These are phyloP conservation scores for Ceratocystis cacaofunesta DNA, from an alignment of 2,329 filamentous ascomycete species.

Conservation along the genomic window DNA sequence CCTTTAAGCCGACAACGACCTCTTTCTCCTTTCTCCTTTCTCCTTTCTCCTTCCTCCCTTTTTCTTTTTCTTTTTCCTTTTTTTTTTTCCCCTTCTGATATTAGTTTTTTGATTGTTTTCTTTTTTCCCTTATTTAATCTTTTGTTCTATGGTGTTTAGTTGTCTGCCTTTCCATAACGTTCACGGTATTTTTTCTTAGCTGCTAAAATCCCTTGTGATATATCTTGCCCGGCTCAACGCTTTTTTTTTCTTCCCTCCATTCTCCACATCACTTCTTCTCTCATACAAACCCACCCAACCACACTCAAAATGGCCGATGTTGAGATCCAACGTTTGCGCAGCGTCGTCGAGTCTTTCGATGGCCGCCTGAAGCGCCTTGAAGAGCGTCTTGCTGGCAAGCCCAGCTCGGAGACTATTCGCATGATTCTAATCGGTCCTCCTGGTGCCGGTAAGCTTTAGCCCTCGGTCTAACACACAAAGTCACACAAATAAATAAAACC, in stretches of 20 bases:
- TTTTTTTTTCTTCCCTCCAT: constrained; percentile 6
- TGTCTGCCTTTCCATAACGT: background rate
- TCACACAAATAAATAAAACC: background rate
- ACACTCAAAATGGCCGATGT: constrained; percentile 66
- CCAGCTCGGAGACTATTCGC: constrained; percentile 54
- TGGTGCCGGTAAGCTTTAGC: constrained; percentile 62
- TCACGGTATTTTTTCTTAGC: background rate
- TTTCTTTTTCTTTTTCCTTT: constrained; percentile 7
- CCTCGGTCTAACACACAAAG: background rate
- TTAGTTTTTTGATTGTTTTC: background rate
- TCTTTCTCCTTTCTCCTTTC: background rate
- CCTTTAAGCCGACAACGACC: background rate
- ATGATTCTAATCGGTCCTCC: constrained; percentile 98
- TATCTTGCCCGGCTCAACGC: constrained; percentile 2
- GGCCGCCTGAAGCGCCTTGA: constrained; percentile 76
- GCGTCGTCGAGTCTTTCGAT: constrained; percentile 71
- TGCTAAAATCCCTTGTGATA: constrained; percentile 7
- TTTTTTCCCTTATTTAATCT: background rate
- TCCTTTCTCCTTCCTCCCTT: background rate
- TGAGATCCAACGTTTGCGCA: constrained; percentile 71
- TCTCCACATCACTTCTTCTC: constrained; percentile 5
- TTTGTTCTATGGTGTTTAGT: background rate
- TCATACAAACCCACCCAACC: constrained; percentile 15
- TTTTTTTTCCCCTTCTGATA: constrained; percentile 8
- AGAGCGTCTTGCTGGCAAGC: constrained; percentile 46